Evolutionary conservation across 768 basidiomycete species (phyloP).

Genomic region (Crucibulum laeve): DNA sequence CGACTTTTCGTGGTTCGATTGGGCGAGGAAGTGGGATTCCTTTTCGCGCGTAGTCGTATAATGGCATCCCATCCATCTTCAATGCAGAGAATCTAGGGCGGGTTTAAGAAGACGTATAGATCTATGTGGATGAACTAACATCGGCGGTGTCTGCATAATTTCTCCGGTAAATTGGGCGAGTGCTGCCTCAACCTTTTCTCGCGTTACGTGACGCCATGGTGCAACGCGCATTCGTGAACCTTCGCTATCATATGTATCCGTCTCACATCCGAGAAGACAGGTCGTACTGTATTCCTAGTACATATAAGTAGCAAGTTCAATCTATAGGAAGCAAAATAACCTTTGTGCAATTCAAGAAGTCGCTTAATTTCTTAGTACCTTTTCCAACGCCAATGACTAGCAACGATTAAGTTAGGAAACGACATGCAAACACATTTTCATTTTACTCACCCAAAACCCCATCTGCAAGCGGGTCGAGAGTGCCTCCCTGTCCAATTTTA

Average conservation of each 20-base stretch:
- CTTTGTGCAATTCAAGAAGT: conserved; percentile 89
- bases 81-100: conserved; percentile 85
- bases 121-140: conserved; percentile 45
- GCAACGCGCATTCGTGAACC: conserved; percentile 76
- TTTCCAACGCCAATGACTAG: conserved; percentile 86
- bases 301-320: neutral
- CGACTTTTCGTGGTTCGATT: conserved; percentile 84
- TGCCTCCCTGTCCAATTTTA: conserved; percentile 92
- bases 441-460: conserved; percentile 75
- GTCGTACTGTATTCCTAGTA: conserved; percentile 86
- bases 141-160: conserved; percentile 88
- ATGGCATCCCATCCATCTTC: conserved; percentile 95
- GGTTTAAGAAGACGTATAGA: neutral
- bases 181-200: conserved; percentile 63
- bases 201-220: conserved; percentile 81
- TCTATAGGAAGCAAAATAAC: conserved; percentile 26
- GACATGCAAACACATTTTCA: neutral
- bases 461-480: conserved; percentile 93
- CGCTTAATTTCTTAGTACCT: conserved; percentile 81
- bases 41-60: conserved; percentile 93
- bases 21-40: conserved; percentile 90
- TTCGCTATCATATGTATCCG: conserved; percentile 91
- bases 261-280: conserved; percentile 89
- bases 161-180: conserved; percentile 79
- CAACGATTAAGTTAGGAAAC: conserved; percentile 1